Percentiles rank a stretch among this genome's conserved stretches.
phyloP scores from a whole-genome alignment of 2,329 filamentous ascomycete species.

The Thielaviopsis populi region DNA sequence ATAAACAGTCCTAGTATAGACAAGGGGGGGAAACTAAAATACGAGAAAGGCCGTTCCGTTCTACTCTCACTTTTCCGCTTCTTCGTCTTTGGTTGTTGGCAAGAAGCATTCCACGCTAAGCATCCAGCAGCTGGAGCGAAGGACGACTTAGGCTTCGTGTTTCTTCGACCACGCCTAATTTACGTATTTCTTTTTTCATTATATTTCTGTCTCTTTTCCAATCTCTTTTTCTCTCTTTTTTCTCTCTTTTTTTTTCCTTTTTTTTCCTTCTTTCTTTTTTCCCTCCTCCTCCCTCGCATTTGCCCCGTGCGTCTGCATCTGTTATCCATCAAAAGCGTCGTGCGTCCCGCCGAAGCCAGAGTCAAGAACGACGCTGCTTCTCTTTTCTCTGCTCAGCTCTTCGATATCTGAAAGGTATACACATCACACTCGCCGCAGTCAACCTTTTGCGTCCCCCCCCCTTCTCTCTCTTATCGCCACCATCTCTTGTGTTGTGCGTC shows the following conservation, averaged over 20 bases:
- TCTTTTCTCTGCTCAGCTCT: slow-evolving; percentile 4
- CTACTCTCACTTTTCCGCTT: not conserved
- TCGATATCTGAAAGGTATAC: not conserved
- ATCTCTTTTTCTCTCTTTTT: slow-evolving; percentile 4
- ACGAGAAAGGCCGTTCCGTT: not conserved
- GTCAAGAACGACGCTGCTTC: not conserved
- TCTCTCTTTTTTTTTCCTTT: not conserved
- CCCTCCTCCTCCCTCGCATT: slow-evolving; percentile 9
- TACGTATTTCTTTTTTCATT: not conserved
- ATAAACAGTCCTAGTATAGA: not conserved
- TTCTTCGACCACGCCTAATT: not conserved
- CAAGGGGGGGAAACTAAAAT: not conserved
- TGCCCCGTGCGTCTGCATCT: not conserved
- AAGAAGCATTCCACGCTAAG: not conserved
- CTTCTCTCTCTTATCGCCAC: not conserved
- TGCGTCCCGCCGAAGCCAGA: slow-evolving; percentile 13
- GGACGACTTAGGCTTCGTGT: not conserved
- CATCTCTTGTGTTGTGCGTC: not conserved
- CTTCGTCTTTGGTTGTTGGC: not conserved
- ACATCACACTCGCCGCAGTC: not conserved
- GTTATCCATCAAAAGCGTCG: slow-evolving; percentile 11
- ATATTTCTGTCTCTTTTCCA: not conserved
- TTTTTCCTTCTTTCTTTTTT: slow-evolving; percentile 22
- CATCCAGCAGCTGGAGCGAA: not conserved
- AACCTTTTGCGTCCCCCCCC: not conserved